phyloP scores from a whole-genome alignment of 495 filamentous ascomycete genomes.

The Parathielavia hyrcaniae region DNA sequence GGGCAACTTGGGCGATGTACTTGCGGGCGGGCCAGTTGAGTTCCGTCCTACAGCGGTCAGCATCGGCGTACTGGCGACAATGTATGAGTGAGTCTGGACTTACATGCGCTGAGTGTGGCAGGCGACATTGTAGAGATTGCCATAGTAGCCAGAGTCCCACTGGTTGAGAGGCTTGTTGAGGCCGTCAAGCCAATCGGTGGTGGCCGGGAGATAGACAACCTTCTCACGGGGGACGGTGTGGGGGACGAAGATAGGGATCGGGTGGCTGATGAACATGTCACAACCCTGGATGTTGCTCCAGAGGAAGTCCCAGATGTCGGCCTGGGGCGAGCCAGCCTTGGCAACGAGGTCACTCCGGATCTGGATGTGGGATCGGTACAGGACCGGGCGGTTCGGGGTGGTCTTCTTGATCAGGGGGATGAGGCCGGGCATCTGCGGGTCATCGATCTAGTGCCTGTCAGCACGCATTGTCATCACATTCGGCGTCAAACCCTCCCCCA shows the following conservation, averaged over 20 bases:
- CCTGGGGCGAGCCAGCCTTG: slow-evolving; percentile 57
- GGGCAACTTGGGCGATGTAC: slow-evolving; percentile 77
- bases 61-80: background rate
- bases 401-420: slow-evolving; percentile 68
- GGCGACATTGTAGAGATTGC: slow-evolving; percentile 62
- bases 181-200: slow-evolving; percentile 87
- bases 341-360: slow-evolving; percentile 68
- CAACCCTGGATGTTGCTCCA: slow-evolving; percentile 65
- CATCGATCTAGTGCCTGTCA: slow-evolving; percentile 53
- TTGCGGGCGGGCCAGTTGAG: slow-evolving; percentile 64
- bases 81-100: slow-evolving; percentile 13
- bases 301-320: slow-evolving; percentile 69
- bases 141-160: slow-evolving; percentile 72
- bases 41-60: slow-evolving; percentile 44
- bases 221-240: slow-evolving; percentile 56
- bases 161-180: slow-evolving; percentile 71
- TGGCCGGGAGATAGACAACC: slow-evolving; percentile 74
- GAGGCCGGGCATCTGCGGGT: slow-evolving; percentile 81
- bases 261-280: slow-evolving; percentile 82
- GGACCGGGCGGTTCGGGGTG: slow-evolving; percentile 68
- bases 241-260: slow-evolving; percentile 72
- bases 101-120: slow-evolving; percentile 56
- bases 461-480: slow-evolving; percentile 12
- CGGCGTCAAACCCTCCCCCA: slow-evolving; percentile 1
- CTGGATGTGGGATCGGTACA: slow-evolving; percentile 81